Evolutionary conservation across 2,329 filamentous ascomycete genomes (phyloP), one percentile per base, ranked within the genome.

Genomic region (Arthrobotrys musiformis): DNA sequence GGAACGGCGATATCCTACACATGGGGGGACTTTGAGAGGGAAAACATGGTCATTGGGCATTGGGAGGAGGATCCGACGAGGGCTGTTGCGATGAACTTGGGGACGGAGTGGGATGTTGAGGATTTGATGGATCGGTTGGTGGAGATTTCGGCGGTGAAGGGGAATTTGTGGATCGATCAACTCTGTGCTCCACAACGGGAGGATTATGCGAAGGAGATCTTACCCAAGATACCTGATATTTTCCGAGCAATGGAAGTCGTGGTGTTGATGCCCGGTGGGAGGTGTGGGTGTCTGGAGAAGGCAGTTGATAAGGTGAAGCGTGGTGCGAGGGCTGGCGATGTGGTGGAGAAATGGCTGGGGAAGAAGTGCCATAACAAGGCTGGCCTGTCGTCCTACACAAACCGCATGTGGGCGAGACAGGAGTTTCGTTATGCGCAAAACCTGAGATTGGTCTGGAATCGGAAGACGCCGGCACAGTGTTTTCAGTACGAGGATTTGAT

Each of bases 371-470:
- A 70, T 44, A 77, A 77, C 42, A 77, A 77, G 17, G 73, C 73
- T 6, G 73, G 73, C n/a, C 42, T 77, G 1, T 77, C 73, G 8
- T 77, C 73, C 5, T 77, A 77, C 40, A 77, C 73, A n/a, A 77
- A 77, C 24, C 73, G 73, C 13, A 77, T 77, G 73, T 77, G 73
- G 73, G 66, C 73, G n/a, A 52, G 66, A n/a, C 73, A 77, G 52
- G 73, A 77, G 35, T 77, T 77, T 46, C 35, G 73, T 30, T 77
- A 77, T 37, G 73, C 73, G 22, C 66, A 70, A 11, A 66, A 70
- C 44, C 22, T 77, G 33, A 35, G 73, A 19, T 33, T 77, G 17
- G 66, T 77, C n/a, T 77, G 73, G 73, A 77, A 70, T 48, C 64
- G 35, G 50, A 35, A 77, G 17, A 66, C 62, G n/a, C 66, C 73